A percentile compares a stretch with the other conserved stretches of the same genome.
Conservation (phyloP, 331 rosid genomes). For the Rhamnella rubrinervis region DNA sequence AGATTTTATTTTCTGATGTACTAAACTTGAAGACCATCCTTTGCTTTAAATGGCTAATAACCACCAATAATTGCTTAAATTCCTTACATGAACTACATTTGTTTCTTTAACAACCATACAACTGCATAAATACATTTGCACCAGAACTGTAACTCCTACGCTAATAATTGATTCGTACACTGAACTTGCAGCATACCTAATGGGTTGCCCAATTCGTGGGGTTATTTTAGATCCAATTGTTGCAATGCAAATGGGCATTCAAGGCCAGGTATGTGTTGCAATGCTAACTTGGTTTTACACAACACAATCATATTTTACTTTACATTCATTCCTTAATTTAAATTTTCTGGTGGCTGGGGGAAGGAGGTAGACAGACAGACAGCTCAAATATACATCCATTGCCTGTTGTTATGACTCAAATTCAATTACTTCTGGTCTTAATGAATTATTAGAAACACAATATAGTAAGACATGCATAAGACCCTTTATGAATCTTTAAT, state of each 20-base stretch:
- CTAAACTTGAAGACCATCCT: not conserved
- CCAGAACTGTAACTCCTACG: slow-evolving; percentile 2
- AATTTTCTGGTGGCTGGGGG: too few relatives aligned
- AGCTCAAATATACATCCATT: too few relatives aligned
- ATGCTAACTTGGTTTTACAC: not conserved
- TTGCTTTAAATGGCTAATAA: not conserved
- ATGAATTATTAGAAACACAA: too few relatives aligned
- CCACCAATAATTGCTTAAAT: not conserved
- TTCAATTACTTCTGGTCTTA: too few relatives aligned
- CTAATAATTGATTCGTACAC: not conserved
- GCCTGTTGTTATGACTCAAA: too few relatives aligned
- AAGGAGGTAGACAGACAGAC: too few relatives aligned
- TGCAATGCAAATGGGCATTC: slow-evolving; percentile 97
- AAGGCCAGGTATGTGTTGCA: slow-evolving; percentile 81
- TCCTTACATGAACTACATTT: slow-evolving; percentile 3
- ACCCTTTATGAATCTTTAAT: too few relatives aligned
- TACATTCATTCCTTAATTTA: not conserved
- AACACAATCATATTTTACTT: not conserved
- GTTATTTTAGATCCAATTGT: slow-evolving; percentile 90
- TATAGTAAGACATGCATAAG: too few relatives aligned
- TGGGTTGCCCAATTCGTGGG: slow-evolving; percentile 98
- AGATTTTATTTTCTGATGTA: not conserved
- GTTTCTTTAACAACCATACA: slow-evolving; percentile 8
- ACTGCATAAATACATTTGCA: slow-evolving; percentile 15
- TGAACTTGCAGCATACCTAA: slow-evolving; percentile 65